Percentiles rank a stretch among this genome's conserved stretches.
Conservation (phyloP, 345 rosid genomes). For the Geranium rotundifolium region DNA sequence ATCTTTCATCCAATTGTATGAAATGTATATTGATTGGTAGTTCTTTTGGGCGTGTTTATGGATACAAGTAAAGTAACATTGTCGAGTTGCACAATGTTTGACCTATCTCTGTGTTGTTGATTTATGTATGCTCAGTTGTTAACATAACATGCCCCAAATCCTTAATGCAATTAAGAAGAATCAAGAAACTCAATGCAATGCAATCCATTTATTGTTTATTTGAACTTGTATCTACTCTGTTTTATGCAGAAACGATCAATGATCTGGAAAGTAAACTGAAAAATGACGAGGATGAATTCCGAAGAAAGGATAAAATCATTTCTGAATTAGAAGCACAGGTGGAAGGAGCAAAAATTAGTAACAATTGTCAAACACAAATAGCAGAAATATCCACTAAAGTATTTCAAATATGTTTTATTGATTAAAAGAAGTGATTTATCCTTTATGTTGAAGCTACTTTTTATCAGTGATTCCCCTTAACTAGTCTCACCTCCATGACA, state of each 20-base stretch:
- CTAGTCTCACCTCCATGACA: slow-evolving; percentile 59
- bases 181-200: not conserved
- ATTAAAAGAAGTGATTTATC: slow-evolving; percentile 4
- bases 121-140: not conserved
- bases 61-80: not conserved
- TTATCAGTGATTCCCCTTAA: slow-evolving; percentile 35
- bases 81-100: not conserved
- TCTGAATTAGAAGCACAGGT: slow-evolving; percentile 45
- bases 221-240: slow-evolving; percentile 3
- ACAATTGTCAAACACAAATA: slow-evolving; percentile 29
- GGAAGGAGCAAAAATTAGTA: slow-evolving; percentile 36
- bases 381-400: slow-evolving; percentile 56
- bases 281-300: slow-evolving; percentile 34
- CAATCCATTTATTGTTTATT: slow-evolving; percentile 1
- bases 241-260: slow-evolving; percentile 42
- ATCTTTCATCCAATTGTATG: not conserved
- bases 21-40: not conserved
- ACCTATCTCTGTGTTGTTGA: not conserved
- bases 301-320: slow-evolving; percentile 39
- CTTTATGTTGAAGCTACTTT: slow-evolving; percentile 11
- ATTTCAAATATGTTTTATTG: slow-evolving; percentile 6
- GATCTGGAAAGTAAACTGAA: slow-evolving; percentile 40
- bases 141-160: not conserved
- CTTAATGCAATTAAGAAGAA: not conserved
- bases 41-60: not conserved